Percentiles rank a stretch among this genome's conserved stretches.
Evolutionary conservation across 176 grass and related monocot species (phyloP).

Genomic region (Pontederia paniculata): DNA sequence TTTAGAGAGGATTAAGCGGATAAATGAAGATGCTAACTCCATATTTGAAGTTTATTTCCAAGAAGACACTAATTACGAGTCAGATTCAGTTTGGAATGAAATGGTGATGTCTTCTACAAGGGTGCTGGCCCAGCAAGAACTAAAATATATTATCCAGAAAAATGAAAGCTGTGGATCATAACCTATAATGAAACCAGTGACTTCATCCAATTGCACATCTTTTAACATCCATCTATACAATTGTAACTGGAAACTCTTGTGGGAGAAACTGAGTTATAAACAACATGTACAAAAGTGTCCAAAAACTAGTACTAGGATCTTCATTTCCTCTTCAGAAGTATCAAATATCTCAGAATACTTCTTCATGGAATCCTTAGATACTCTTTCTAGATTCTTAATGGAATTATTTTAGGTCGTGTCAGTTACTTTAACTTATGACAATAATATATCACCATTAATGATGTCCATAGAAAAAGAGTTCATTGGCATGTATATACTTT

Average conservation of each 20-base stretch:
- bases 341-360: no score
- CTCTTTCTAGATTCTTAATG: no score
- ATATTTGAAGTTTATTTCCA: conserved; percentile 54
- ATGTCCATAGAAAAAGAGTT: no score
- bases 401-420: no score
- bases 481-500: no score
- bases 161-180: conserved; percentile 18
- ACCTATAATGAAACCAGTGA: not conserved
- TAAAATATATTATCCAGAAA: conserved; percentile 34
- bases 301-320: not conserved
- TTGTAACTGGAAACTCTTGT: not conserved
- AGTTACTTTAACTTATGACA: no score
- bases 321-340: no score
- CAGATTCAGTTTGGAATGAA: conserved; percentile 57
- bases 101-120: conserved; percentile 34
- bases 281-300: not conserved
- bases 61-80: conserved; percentile 34
- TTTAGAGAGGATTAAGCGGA: conserved; percentile 43
- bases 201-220: not conserved
- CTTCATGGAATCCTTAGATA: no score
- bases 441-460: no score
- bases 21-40: conserved; percentile 58
- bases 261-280: not conserved
- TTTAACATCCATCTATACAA: not conserved
- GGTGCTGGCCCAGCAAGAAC: conserved; percentile 30